phyloP scores from a whole-genome alignment of 352 stramenopile species.

The Phytophthora pluvialis region DNA sequence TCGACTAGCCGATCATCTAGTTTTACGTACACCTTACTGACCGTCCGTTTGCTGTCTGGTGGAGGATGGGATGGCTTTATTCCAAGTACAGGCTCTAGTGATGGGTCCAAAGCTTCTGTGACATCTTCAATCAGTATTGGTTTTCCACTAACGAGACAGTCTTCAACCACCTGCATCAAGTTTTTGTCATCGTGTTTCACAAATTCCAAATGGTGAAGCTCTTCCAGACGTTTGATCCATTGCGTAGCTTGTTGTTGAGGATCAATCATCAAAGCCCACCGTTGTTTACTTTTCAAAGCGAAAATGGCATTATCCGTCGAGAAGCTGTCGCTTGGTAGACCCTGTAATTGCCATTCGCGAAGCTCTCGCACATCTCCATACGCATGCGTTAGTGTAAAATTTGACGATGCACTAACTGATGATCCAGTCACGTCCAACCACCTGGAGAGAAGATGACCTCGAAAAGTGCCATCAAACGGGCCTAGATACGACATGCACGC shows the following conservation, averaged over 20 bases:
- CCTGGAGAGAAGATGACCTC: constrained; percentile 37
- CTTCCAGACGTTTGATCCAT: constrained; percentile 92
- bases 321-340: constrained; percentile 89
- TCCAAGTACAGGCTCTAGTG: constrained; percentile 60
- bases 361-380: constrained; percentile 87
- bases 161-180: constrained; percentile 52
- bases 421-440: constrained; percentile 31
- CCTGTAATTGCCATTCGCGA: constrained; percentile 88
- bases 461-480: constrained; percentile 63
- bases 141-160: constrained; percentile 40
- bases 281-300: constrained; percentile 80
- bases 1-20: constrained; percentile 77
- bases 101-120: constrained; percentile 53
- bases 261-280: constrained; percentile 95
- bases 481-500: constrained; percentile 70
- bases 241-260: constrained; percentile 93
- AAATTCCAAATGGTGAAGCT: constrained; percentile 61
- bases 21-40: constrained; percentile 44
- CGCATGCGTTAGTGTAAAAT: constrained; percentile 65
- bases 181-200: constrained; percentile 66
- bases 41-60: constrained; percentile 4
- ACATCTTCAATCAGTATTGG: constrained; percentile 74
- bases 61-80: constrained; percentile 19
- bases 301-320: constrained; percentile 93
- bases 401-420: constrained; percentile 40